Conservation (phyloP, 1,284 basidiomycete genomes). For the Dichomitus squalens region DNA sequence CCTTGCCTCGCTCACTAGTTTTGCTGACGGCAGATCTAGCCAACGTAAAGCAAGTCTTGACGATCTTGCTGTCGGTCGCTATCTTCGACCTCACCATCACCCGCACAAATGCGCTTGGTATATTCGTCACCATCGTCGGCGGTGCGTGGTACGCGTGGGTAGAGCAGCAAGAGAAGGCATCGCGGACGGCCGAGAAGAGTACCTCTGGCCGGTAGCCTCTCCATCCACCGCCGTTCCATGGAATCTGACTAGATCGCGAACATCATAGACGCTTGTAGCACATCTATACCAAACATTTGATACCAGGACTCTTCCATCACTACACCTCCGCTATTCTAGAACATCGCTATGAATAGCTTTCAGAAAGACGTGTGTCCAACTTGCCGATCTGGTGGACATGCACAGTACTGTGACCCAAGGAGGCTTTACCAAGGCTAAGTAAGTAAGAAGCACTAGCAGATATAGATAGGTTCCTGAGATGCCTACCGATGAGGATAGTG, state of each 20-base stretch:
- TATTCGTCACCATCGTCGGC: slow-evolving; percentile 78
- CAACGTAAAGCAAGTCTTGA: slow-evolving; percentile 94
- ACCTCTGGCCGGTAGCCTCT: no score
- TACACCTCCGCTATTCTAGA: no score
- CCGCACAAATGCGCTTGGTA: slow-evolving; percentile 77
- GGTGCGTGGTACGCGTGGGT: slow-evolving; percentile 84
- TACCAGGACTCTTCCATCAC: no score
- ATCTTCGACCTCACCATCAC: slow-evolving; percentile 86
- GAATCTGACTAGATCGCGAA: not conserved
- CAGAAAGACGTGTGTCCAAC: not conserved
- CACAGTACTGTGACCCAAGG: no score
- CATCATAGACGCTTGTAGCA: not conserved
- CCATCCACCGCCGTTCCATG: not conserved
- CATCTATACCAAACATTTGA: not conserved
- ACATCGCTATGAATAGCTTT: not conserved
- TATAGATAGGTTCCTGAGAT: no score
- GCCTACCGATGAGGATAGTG: no score
- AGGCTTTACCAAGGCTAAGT: no score
- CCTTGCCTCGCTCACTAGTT: not conserved
- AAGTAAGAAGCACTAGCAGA: no score
- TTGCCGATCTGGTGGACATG: no score
- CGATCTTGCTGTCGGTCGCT: slow-evolving; percentile 81
- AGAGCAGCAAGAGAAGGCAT: slow-evolving; percentile 63
- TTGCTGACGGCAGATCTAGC: slow-evolving; percentile 41
- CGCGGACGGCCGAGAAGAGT: not conserved